Base-by-base conservation (phyloP, 1,284 basidiomycete species). In the Sanghuangporus sanghuang region DNA sequence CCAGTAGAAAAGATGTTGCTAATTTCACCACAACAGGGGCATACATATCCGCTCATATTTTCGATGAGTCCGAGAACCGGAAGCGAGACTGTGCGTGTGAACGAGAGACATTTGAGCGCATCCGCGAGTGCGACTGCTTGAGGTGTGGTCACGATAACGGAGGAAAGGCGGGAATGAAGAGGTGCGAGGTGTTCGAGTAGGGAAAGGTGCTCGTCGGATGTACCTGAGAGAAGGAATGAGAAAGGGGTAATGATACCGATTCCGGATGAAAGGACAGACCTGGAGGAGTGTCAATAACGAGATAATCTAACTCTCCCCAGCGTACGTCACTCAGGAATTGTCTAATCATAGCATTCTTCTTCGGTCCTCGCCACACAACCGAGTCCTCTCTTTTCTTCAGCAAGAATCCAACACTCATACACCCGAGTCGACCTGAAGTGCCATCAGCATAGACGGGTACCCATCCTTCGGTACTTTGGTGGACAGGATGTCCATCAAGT, bases 341-440 rank as follows among this genome's bases (percentile, higher is more conserved):
- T 70, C 95, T 81, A 71, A 99, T 98, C 97, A 99, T 99, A 55
- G 94, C 97, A 71, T 98, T 98, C 84, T 99, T 99, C 84, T 99
- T 99, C 40, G 97, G 97, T 0, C 97, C 97, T 69, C 97, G 80
- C 97, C 97, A 99, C 0, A 99, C 93, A 42, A 99, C 95, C 14
- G 90, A 92, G 73, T 98, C 96, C 59, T 92, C 92, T 71, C 89
- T 89, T 71, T 88, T 89, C 76, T 93, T 92, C 66, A 99, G 76
- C 70, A 99, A 76, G 73, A 99, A 98, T 2, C 95, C 97, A 12
- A 99, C 96, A 71, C 91, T 94, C 97, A 99, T 99, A 72, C 94
- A 95, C 6, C 89, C 90, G 62, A 99, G 75, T 67, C 92, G 77
- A 48, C 86, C 83, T 61, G 81, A 83, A 32, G 73, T 72, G n/a